Base-by-base conservation (phyloP, 2,329 filamentous ascomycete species). In the Plenodomus lindquistii region DNA sequence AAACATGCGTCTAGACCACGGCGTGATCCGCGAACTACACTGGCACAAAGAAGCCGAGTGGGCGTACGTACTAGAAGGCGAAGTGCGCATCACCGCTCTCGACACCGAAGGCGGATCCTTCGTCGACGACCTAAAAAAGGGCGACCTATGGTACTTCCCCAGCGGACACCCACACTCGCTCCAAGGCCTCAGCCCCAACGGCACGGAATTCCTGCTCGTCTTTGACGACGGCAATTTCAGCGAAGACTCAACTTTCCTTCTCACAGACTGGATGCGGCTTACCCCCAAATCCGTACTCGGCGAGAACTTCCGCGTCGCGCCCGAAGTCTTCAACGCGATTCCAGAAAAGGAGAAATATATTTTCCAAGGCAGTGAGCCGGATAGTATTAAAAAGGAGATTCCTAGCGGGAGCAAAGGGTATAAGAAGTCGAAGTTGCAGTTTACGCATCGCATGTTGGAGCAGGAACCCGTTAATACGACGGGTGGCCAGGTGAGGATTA, bases 11-110 rank as follows among this genome's bases (percentile, higher is more conserved):
- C 81, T 91, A 2, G 87, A 86, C 34, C 74, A 83, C 54, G 86
- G 87, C 29, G 87, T 86, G 24, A 89, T 89, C 59, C 85, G 88
- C 21, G 88, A 91, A 68, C 77, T 91, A 8, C 88, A 91, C 66
- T 91, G 88, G 88, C 88, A 91, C 76, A 89, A 88, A 60, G 85
- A 89, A 67, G 87, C 86, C 31, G 88, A 91, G 65, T 91, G 88
- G 87, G 86, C 85, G 0, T 90, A 87, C 54, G 84, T 91, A 2
- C 80, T 91, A 0, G 82, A 86, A 47, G 88, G 88, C 42, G 79
- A 81, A 49, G 86, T 88, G 17, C 83, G 88, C 44, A 81, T 91
- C 42, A 89, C 87, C 0, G 87, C 85, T 1, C 79, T 91, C 16
- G 87, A 91, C 70, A 83, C 86, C 36, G 85, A 92, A 52, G 88